Conservation (phyloP, 2,329 filamentous ascomycete genomes). For the Microdochium bolleyi region DNA sequence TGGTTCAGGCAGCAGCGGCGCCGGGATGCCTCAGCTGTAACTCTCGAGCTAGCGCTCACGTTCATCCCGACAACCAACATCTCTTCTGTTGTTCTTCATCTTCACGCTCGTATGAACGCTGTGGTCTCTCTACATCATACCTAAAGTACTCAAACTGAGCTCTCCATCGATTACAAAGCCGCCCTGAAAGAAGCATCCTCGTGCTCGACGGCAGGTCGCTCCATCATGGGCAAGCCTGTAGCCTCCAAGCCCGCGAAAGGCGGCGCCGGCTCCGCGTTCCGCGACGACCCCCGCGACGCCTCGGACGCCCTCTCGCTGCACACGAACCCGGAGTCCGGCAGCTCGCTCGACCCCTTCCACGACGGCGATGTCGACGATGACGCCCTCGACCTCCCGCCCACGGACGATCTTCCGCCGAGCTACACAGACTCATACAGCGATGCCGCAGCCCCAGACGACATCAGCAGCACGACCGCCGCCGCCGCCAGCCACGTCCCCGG, state of each 20-base stretch:
- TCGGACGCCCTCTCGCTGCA: conserved; percentile 16
- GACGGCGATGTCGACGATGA: conserved; percentile 12
- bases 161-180: too few relatives aligned
- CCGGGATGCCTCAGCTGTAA: too few relatives aligned
- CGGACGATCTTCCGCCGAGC: conserved; percentile 19
- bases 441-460: conserved; percentile 10
- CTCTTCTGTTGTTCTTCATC: too few relatives aligned
- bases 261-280: not conserved
- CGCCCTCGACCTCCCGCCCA: conserved; percentile 11
- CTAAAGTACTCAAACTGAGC: too few relatives aligned
- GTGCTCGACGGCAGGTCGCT: too few relatives aligned
- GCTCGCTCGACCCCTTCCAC: conserved; percentile 7
- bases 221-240: conserved; percentile 17
- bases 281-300: conserved; percentile 5
- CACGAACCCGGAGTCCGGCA: conserved; percentile 15
- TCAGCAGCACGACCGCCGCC: conserved; percentile 1
- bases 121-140: too few relatives aligned
- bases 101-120: too few relatives aligned
- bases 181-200: too few relatives aligned
- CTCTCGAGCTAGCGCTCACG: too few relatives aligned
- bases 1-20: too few relatives aligned
- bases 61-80: conserved; percentile 9
- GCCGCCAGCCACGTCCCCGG: not conserved
- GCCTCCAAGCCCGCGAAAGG: not conserved
- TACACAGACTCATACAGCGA: conserved; percentile 16